phyloP scores from a whole-genome alignment of 345 rosid species.

The Mangifera indica region DNA sequence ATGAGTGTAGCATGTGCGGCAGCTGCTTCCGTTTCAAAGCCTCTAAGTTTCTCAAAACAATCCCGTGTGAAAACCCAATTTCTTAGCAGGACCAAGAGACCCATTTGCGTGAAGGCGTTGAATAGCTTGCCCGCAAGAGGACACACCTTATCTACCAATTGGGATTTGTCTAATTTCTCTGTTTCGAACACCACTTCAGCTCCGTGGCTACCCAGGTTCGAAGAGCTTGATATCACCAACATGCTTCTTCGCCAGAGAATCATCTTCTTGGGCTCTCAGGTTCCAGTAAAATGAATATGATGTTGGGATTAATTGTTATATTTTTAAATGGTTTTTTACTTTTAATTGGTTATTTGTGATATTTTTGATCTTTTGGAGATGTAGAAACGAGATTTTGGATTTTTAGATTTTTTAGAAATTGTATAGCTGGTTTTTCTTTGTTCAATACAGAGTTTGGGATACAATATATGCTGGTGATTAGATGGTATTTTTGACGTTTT shows the following conservation, averaged over 20 bases:
- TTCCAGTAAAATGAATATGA: constrained; percentile 3
- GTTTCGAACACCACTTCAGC: constrained; percentile 35
- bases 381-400: background rate
- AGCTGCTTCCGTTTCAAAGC: constrained; percentile 27
- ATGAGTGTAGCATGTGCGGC: constrained; percentile 29
- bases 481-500: background rate
- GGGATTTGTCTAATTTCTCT: constrained; percentile 55
- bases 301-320: background rate
- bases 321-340: constrained; percentile 8
- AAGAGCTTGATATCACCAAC: constrained; percentile 82
- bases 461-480: too few species aligned
- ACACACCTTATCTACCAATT: constrained; percentile 56
- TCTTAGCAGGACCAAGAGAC: constrained; percentile 22
- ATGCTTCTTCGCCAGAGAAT: constrained; percentile 95
- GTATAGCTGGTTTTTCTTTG: too few species aligned
- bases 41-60: constrained; percentile 28
- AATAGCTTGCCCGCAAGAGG: constrained; percentile 30
- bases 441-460: background rate
- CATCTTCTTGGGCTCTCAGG: constrained; percentile 83
- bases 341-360: background rate
- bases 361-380: background rate
- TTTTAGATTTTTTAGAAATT: too few species aligned
- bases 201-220: constrained; percentile 65
- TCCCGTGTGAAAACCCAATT: constrained; percentile 25
- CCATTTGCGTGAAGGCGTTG: constrained; percentile 42